Evolutionary conservation across 306 rosid genomes (phyloP).

Genomic region (Hippophae rhamnoides): DNA sequence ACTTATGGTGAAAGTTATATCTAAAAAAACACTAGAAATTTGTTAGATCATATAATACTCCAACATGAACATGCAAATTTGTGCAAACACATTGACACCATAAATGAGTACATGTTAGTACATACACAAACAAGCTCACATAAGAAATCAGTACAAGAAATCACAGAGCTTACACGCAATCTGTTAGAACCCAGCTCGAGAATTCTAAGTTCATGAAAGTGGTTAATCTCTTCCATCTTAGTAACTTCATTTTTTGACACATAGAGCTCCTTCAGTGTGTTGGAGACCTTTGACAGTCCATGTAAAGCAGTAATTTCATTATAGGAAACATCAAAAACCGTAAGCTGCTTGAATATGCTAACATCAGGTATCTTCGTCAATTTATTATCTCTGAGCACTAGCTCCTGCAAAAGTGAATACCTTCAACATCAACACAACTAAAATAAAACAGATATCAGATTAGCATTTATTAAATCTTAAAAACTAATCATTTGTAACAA

Average conservation of each 20-base stretch:
- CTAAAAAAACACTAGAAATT: neutral
- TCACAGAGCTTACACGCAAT: constrained; percentile 55
- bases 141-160: neutral
- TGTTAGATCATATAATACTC: neutral
- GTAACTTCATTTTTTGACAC: constrained; percentile 77
- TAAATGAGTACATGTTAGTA: neutral
- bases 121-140: no score
- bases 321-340: constrained; percentile 77
- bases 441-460: neutral
- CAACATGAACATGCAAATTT: neutral
- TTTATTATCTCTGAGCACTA: constrained; percentile 77
- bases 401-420: constrained; percentile 40
- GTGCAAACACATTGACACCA: neutral
- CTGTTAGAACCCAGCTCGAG: constrained; percentile 90
- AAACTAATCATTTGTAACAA: no score
- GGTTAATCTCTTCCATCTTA: constrained; percentile 78
- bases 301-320: constrained; percentile 63
- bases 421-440: neutral
- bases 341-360: constrained; percentile 55
- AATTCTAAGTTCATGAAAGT: constrained; percentile 55
- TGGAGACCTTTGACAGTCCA: constrained; percentile 51
- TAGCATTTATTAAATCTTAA: no score
- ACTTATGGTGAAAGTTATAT: neutral
- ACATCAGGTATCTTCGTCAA: constrained; percentile 59
- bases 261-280: constrained; percentile 68